Base-by-base conservation (phyloP, 352 stramenopile species). In the Phytophthora idaei region DNA sequence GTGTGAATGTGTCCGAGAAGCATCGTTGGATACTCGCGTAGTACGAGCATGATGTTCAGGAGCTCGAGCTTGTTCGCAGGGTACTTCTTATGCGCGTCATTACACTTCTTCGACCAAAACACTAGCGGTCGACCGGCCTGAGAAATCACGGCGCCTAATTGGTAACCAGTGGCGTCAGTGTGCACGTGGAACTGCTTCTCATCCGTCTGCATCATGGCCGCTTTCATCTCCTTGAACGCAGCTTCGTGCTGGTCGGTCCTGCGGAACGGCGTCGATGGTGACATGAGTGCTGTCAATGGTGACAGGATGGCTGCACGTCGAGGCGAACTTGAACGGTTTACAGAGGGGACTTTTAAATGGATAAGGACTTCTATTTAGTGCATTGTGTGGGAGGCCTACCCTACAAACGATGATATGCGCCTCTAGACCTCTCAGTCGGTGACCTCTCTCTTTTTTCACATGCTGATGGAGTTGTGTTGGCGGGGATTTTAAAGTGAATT, bases 91-190 rank as follows among this genome's bases (percentile, higher is more conserved):
- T 63, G 56, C 2, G 12, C 46, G 0, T 21, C 1, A 7, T 56
- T 55, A 27, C 46, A 48, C 44, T 55, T 63, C 36, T 63, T 55
- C 0, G 15, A 34, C 34, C 34, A 57, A 17, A 45, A 57, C 2
- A 46, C 34, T 1, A 57, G 5, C 5, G 53, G 50, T 46, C 31
- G 15, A 6, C 25, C 7, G 2, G 5, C 1, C 21, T 57, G 51
- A 2, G 21, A 25, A 4, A 57, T 58, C 21, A 29, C 21, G 2
- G 51, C 36, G n/a, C 54, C 51, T 4, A 48, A 34, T 21, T 58
- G 8, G 50, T 5, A 45, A n/a, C 36, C 27, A 0, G 29, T 31
- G 3, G 17, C 36, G 3, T 57, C 51, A 3, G 51, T 57, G 32
- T 37, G 46, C 1, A 58, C 51, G 4, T 48, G 17, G 11, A 45